These are phyloP conservation scores for Cryptococcus deneoformans DNA, from an alignment of 1,284 basidiomycete species.

Conservation along the genomic window DNA sequence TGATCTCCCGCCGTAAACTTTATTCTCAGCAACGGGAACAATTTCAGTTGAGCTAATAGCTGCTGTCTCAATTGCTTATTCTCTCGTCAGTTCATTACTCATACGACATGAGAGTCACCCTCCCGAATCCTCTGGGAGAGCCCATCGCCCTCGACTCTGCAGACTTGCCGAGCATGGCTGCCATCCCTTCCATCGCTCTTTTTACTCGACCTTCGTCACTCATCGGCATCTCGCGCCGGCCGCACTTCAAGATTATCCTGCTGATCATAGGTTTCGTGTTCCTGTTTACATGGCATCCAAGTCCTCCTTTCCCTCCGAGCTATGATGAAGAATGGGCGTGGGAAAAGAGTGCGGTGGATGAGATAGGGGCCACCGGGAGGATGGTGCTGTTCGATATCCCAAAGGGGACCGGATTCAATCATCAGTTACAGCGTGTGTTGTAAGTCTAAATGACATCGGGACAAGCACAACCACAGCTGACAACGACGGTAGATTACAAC, in stretches of 20 bases:
- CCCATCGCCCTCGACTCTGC: slow-evolving; percentile 25
- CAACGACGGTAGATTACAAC: slow-evolving; percentile 33
- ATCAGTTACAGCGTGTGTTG: slow-evolving; percentile 29
- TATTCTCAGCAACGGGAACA: too few species aligned
- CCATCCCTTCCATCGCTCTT: not conserved
- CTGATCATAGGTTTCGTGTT: slow-evolving; percentile 9
- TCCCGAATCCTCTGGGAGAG: slow-evolving; percentile 35
- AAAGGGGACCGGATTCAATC: slow-evolving; percentile 24
- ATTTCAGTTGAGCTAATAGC: too few species aligned
- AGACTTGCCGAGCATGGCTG: not conserved
- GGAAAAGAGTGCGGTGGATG: slow-evolving; percentile 22
- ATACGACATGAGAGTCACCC: slow-evolving; percentile 20
- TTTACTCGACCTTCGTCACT: not conserved
- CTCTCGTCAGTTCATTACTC: too few species aligned
- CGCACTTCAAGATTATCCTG: slow-evolving; percentile 8
- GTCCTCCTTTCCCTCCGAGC: slow-evolving; percentile 41
- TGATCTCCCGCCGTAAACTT: too few species aligned
- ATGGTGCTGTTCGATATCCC: slow-evolving; percentile 42
- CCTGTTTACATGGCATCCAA: slow-evolving; percentile 17
- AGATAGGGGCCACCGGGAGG: slow-evolving; percentile 22
- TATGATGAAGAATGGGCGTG: slow-evolving; percentile 29
- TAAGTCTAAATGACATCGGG: slow-evolving; percentile 1
- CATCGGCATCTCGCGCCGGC: not conserved
- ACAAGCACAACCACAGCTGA: not conserved
- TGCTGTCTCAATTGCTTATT: too few species aligned